Evolutionary conservation across 169 alveolate genomes (phyloP).

Genomic region (Plasmodium gallinaceum): DNA sequence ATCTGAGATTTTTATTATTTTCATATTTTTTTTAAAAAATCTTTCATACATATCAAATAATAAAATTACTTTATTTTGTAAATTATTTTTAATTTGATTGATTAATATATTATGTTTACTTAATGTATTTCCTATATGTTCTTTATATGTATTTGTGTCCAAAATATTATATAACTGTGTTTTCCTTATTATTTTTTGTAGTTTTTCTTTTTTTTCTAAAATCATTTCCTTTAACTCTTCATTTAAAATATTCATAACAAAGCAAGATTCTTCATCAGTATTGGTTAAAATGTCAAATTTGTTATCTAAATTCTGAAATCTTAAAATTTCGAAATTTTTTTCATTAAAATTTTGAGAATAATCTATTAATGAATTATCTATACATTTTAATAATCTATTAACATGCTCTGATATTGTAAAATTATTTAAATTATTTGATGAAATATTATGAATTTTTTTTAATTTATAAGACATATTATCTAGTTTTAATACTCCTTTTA

Average conservation of each 20-base stretch:
- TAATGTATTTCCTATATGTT: constrained; percentile 27
- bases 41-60: constrained; percentile 45
- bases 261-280: constrained; percentile 67
- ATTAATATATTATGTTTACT: constrained; percentile 54
- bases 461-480: constrained; percentile 61
- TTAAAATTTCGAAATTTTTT: constrained; percentile 53
- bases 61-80: constrained; percentile 21
- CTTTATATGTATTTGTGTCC: constrained; percentile 53
- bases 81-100: constrained; percentile 35
- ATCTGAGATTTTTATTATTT: constrained; percentile 39
- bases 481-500: constrained; percentile 64
- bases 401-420: constrained; percentile 43
- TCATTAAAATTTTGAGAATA: constrained; percentile 32
- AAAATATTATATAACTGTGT: constrained; percentile 17
- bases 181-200: constrained; percentile 45
- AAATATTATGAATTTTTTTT: constrained; percentile 40
- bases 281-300: constrained; percentile 23
- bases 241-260: constrained; percentile 38
- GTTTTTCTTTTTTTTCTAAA: constrained; percentile 57
- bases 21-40: constrained; percentile 45
- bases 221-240: constrained; percentile 65
- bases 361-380: constrained; percentile 29
- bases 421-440: constrained; percentile 51
- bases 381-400: constrained; percentile 49
- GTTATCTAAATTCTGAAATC: constrained; percentile 39